Evolutionary conservation across 116 monocot species (phyloP).

Genomic region (Zostera marina): DNA sequence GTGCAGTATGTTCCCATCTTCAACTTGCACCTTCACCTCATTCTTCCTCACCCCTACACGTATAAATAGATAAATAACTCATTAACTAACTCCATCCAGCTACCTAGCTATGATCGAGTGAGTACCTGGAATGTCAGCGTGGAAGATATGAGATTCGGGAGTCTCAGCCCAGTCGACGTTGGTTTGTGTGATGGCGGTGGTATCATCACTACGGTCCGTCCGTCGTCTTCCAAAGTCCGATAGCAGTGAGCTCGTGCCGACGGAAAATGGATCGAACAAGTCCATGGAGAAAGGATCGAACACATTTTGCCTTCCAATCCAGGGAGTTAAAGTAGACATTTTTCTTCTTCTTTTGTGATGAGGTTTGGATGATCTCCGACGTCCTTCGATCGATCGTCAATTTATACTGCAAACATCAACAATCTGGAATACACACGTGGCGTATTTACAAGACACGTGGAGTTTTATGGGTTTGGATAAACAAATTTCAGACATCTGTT

Average conservation of each 20-base stretch:
- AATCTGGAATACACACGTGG: not conserved
- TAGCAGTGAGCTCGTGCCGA: slow-evolving; percentile 2
- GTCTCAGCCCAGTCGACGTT: slow-evolving; percentile 41
- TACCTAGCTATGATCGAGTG: not conserved
- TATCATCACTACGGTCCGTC: slow-evolving; percentile 12
- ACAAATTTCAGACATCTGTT: too few relatives aligned
- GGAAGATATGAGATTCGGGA: slow-evolving; percentile 26
- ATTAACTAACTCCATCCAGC: not conserved
- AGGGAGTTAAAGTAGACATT: slow-evolving; percentile 7
- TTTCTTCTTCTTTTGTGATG: not conserved
- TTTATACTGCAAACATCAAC: not conserved
- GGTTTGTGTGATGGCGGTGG: slow-evolving; percentile 20
- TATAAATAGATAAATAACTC: too few relatives aligned
- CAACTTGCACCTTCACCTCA: slow-evolving; percentile 47
- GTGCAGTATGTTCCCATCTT: slow-evolving; percentile 26
- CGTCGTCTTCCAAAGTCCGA: slow-evolving; percentile 7
- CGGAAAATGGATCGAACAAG: slow-evolving; percentile 15
- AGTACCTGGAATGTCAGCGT: slow-evolving; percentile 23
- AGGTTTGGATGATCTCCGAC: not conserved
- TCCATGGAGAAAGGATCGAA: slow-evolving; percentile 13
- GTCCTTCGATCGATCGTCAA: not conserved
- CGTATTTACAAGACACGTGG: not conserved
- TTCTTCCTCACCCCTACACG: slow-evolving; percentile 25
- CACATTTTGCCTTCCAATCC: slow-evolving; percentile 4
- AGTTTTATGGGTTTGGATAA: not conserved